Evolutionary conservation across 2,329 filamentous ascomycete species (phyloP).

Genomic region (Fusarium poae): DNA sequence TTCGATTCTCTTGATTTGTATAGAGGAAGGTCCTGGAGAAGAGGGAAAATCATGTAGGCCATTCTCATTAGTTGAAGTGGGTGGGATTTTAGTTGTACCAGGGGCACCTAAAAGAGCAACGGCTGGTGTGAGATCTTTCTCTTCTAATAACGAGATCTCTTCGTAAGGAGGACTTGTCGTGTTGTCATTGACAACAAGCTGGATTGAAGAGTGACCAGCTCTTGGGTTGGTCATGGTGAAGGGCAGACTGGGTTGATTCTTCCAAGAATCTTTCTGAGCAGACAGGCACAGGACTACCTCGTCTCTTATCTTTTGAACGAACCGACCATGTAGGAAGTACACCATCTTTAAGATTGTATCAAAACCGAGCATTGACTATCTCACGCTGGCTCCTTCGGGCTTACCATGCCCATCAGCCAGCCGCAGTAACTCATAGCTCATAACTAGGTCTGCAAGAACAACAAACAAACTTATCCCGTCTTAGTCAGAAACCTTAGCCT

Average conservation of each 20-base stretch:
- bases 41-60: not conserved
- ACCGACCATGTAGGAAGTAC: not conserved
- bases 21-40: not conserved
- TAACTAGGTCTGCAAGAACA: constrained; percentile 15
- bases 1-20: not conserved
- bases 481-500: not conserved
- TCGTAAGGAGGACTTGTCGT: no score
- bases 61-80: not conserved
- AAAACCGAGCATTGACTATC: not conserved
- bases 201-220: not conserved
- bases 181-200: not conserved
- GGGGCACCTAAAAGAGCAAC: not conserved
- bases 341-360: not conserved
- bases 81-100: not conserved
- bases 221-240: constrained; percentile 3
- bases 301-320: not conserved
- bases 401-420: constrained; percentile 18
- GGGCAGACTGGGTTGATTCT: not conserved
- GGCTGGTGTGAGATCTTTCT: not conserved
- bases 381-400: not conserved
- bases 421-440: constrained; percentile 1
- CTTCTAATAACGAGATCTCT: not conserved
- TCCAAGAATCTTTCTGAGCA: not conserved
- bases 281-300: not conserved
- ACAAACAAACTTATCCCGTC: not conserved